Conservation (phyloP, 371 early-diverging fungal species). For the Syncephalastrum contaminatum region DNA sequence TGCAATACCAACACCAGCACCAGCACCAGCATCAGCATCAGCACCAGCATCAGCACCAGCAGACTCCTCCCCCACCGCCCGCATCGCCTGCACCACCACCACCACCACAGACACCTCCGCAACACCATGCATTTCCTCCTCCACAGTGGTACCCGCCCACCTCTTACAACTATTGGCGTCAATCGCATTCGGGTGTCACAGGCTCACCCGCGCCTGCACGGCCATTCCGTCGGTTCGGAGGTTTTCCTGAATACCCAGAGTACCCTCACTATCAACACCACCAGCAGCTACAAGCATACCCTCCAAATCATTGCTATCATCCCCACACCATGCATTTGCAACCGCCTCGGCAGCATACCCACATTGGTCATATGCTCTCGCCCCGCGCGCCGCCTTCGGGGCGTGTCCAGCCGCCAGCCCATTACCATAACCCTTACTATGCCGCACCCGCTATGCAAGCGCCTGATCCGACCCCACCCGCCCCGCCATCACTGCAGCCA, state of each 20-base stretch:
- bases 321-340: slow-evolving; percentile 2
- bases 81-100: background rate
- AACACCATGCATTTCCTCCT: background rate
- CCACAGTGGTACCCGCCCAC: too few relatives aligned
- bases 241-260: too few relatives aligned
- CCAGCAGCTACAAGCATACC: background rate
- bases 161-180: too few relatives aligned
- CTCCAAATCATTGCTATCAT: slow-evolving; percentile 3
- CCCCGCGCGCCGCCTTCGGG: slow-evolving; percentile 13
- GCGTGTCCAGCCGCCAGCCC: too few relatives aligned
- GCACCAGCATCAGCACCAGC: slow-evolving; percentile 11
- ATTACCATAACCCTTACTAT: too few relatives aligned
- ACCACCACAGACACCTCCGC: slow-evolving; percentile 1
- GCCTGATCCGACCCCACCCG: too few relatives aligned
- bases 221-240: too few relatives aligned
- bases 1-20: background rate
- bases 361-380: slow-evolving; percentile 15
- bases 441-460: too few relatives aligned
- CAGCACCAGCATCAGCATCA: slow-evolving; percentile 4
- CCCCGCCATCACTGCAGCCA: too few relatives aligned
- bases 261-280: background rate
- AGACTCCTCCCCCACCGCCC: slow-evolving; percentile 6
- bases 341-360: slow-evolving; percentile 12
- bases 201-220: too few relatives aligned
- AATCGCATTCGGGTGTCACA: too few relatives aligned